Evolutionary conservation across 139 green algal species (phyloP), one percentile per base, ranked within the genome.

Genomic region (Coelastrella sp.): DNA sequence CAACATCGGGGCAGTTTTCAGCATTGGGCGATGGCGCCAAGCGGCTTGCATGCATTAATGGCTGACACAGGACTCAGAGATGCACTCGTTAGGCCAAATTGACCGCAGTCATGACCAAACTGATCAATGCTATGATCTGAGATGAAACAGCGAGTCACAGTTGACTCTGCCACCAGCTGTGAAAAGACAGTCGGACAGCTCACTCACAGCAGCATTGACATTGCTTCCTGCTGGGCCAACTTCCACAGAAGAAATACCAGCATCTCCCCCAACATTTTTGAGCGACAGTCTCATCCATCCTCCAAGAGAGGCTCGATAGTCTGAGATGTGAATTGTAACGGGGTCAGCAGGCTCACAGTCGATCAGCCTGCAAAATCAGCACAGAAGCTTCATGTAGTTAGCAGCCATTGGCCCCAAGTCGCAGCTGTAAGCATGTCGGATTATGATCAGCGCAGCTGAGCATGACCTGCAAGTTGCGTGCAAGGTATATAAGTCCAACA

Each of bases 231-330:
- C 84, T 49, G 49, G 7, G 11, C 68, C 70, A 12, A 89, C 66
- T 56, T 89, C 84, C 17, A 89, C 84, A 24, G 56, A 15, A 8
- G 35, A 35, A 14, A 89, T n/a, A 6, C 17, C 84, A 82, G 35
- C 84, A 65, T 89, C 70, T 11, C 84, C 84, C 17, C 66, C 84
- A 25, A 89, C 49, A n/a, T 89, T 89, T 56, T 73, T 89, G 70
- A 89, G 49, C 4, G 84, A 72, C 84, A 89, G 24, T 8, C 72
- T 19, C 7, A 89, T 74, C 82, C 84, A 89, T 49, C 84, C 84
- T 19, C 84, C 84, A n/a, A 35, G 19, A 9, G 84, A 59, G 58
- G 72, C 70, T 3, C 84, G 70, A 57, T 89, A 89, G 35, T 89
- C 49, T 25, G 27, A n/a, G 20, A 89, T 27, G 19, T 89, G 70